Conservation (phyloP, 2,329 filamentous ascomycete species). For the Aspergillus tamarii region DNA sequence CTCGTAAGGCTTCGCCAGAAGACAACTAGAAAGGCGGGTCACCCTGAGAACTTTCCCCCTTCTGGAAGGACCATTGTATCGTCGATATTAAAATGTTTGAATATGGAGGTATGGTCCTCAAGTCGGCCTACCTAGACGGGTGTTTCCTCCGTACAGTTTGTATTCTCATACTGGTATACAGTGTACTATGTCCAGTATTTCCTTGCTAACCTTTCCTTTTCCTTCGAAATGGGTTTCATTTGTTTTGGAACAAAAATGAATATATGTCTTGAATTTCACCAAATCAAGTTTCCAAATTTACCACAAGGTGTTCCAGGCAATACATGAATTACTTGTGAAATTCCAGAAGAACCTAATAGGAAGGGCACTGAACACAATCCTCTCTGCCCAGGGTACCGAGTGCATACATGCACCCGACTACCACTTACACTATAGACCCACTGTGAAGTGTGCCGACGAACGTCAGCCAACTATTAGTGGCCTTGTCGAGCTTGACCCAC, state of each 20-base stretch:
- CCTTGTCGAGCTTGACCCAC: slow-evolving; percentile 21
- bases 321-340: slow-evolving; percentile 6
- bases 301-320: background rate
- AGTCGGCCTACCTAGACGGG: background rate
- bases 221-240: background rate
- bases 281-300: background rate
- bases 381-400: slow-evolving; percentile 15
- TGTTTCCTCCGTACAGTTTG: background rate
- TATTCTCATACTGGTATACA: background rate
- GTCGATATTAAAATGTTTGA: slow-evolving; percentile 3
- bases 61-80: slow-evolving; percentile 1
- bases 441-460: slow-evolving; percentile 17
- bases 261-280: no score
- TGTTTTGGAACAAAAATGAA: background rate
- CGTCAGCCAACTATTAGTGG: slow-evolving; percentile 22
- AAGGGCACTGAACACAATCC: background rate
- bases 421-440: slow-evolving; percentile 19
- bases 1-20: slow-evolving; percentile 4
- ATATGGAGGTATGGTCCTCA: background rate
- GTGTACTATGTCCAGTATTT: background rate
- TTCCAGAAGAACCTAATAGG: slow-evolving; percentile 11
- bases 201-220: background rate
- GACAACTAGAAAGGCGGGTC: slow-evolving; percentile 1
- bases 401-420: slow-evolving; percentile 11
- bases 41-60: background rate